Conservation (phyloP, 192 early-diverging fungal genomes). For the Podila verticillata region DNA sequence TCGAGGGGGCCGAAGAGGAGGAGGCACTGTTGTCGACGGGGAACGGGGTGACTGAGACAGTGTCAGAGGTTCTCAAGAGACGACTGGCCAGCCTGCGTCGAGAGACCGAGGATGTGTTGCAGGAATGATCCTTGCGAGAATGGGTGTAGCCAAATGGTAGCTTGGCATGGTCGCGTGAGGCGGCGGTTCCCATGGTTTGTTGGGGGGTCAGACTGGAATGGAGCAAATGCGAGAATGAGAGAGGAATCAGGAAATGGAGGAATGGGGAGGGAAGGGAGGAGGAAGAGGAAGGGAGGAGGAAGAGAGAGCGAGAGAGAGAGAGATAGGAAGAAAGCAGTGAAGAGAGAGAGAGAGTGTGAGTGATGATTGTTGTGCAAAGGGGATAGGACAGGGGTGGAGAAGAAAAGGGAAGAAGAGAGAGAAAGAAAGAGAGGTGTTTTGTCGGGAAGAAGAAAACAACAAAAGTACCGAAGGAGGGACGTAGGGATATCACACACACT, state of each 20-base stretch:
- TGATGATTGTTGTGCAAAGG: background rate
- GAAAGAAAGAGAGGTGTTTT: background rate
- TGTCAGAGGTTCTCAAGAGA: conserved; percentile 37
- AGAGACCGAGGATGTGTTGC: conserved; percentile 31
- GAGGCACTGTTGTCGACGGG: conserved; percentile 7
- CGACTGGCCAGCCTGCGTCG: conserved; percentile 30
- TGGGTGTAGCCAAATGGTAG: conserved; percentile 64
- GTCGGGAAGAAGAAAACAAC: background rate
- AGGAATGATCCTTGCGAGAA: conserved; percentile 41
- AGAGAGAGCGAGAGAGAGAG: background rate
- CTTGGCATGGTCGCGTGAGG: conserved; percentile 58
- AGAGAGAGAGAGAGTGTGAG: background rate
- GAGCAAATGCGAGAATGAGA: background rate
- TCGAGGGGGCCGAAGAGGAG: background rate
- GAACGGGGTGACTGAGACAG: conserved; percentile 40
- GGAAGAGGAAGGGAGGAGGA: background rate
- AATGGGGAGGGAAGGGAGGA: background rate
- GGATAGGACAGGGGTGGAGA: background rate
- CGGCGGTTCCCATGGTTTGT: conserved; percentile 53
- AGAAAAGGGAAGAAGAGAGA: no score
- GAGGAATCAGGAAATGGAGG: background rate
- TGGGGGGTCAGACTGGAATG: background rate
- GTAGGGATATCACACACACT: background rate
- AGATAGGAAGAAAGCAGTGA: background rate
- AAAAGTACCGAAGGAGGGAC: background rate